phyloP scores from a whole-genome alignment of 1,284 basidiomycete genomes.

The Fistulinella cinereoalba region DNA sequence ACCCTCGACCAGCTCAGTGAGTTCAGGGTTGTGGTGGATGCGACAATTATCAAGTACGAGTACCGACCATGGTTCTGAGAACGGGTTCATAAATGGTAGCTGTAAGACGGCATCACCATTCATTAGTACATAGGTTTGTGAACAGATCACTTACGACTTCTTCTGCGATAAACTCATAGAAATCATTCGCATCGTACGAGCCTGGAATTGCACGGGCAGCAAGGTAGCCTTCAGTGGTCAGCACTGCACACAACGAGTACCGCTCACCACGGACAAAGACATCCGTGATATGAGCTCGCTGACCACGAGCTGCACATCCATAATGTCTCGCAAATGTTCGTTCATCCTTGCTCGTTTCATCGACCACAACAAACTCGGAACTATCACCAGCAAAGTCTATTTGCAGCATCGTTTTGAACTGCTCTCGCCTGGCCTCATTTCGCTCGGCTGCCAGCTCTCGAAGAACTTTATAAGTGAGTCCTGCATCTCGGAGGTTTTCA shows the following conservation, averaged over 20 bases:
- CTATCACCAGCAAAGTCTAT: slow-evolving; percentile 15
- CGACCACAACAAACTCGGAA: slow-evolving; percentile 24
- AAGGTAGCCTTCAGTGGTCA: slow-evolving; percentile 7
- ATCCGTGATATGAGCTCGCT: slow-evolving; percentile 13
- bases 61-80: background rate
- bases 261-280: slow-evolving; percentile 18
- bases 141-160: background rate
- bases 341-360: slow-evolving; percentile 31
- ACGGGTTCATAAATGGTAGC: background rate
- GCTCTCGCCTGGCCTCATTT: background rate
- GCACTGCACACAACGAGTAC: slow-evolving; percentile 12
- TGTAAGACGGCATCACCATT: background rate
- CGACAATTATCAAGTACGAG: background rate
- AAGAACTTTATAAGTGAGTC: background rate
- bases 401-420: background rate
- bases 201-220: background rate
- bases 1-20: background rate
- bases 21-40: background rate
- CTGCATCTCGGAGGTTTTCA: background rate
- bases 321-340: slow-evolving; percentile 7
- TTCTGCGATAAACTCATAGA: slow-evolving; percentile 5
- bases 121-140: too few relatives aligned
- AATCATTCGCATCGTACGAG: slow-evolving; percentile 1
- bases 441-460: background rate
- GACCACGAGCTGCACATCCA: background rate